These are phyloP conservation scores for Boletellus ananiceps DNA, from an alignment of 768 basidiomycete species.

Conservation along the genomic window DNA sequence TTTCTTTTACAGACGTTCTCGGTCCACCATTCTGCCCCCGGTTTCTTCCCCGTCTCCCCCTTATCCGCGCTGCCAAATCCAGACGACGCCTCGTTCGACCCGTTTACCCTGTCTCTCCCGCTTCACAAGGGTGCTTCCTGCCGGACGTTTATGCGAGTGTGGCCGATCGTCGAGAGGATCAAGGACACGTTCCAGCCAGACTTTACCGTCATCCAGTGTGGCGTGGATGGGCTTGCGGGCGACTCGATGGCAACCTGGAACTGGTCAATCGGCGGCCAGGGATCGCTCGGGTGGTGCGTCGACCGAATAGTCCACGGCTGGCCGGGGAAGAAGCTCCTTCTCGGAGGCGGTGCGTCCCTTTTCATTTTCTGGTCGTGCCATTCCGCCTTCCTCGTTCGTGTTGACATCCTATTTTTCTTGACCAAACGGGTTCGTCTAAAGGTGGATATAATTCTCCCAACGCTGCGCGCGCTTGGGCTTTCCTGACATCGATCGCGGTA, in stretches of 20 bases:
- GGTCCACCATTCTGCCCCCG: slow-evolving; percentile 75
- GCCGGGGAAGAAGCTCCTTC: slow-evolving; percentile 59
- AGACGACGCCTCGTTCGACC: slow-evolving; percentile 37
- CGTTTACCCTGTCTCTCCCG: slow-evolving; percentile 77
- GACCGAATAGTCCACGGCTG: slow-evolving; percentile 47
- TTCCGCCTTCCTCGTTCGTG: not conserved
- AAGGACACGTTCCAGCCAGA: slow-evolving; percentile 65
- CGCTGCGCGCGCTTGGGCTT: slow-evolving; percentile 83
- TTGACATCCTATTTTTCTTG: not conserved
- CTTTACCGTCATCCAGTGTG: slow-evolving; percentile 79
- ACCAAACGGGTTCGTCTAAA: slow-evolving; percentile 21
- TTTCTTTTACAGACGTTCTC: slow-evolving; percentile 58
- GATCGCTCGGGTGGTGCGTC: slow-evolving; percentile 70
- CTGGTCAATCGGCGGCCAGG: slow-evolving; percentile 54
- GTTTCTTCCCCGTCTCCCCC: slow-evolving; percentile 75
- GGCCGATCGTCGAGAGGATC: slow-evolving; percentile 59
- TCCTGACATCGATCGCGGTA: slow-evolving; percentile 73
- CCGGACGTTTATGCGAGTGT: slow-evolving; percentile 58
- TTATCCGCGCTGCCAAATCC: slow-evolving; percentile 44
- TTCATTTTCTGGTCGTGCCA: not conserved
- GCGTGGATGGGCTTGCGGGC: slow-evolving; percentile 80
- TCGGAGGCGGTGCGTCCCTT: slow-evolving; percentile 61
- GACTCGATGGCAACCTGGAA: slow-evolving; percentile 77
- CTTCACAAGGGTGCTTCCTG: slow-evolving; percentile 67
- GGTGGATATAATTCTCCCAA: slow-evolving; percentile 86